Evolutionary conservation across 2,329 filamentous ascomycete species (phyloP), one percentile per base, ranked within the genome.

Genomic region (Dothideomycetidae sp.): DNA sequence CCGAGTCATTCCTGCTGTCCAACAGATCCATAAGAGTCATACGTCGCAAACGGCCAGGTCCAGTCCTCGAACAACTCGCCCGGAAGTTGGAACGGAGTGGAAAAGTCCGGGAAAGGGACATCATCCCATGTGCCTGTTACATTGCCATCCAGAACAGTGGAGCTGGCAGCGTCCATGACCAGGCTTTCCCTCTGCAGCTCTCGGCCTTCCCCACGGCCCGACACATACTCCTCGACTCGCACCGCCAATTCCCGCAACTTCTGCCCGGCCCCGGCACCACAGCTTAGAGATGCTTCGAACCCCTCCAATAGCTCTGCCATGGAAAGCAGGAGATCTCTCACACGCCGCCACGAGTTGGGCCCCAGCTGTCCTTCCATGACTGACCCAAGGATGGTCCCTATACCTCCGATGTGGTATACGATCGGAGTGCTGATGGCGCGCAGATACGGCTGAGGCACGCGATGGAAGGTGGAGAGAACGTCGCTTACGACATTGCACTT

Each of bases 351-450:
- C 2, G 54, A 56, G 19, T 49, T 48, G 42, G 64, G 61, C 17
- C 54, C 59, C 12, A 66, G 44, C 16, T 53, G 54, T 4, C 57
- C 56, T 40, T 63, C 63, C 42, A 68, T 59, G 15, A 64, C 61
- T 3, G 58, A 60, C 11, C 61, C 62, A 11, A 69, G 55, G 34
- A 69, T 65, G 2, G 57, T 55, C 5, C 65, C 66, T 29, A 68
- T 66, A 11, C 63, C 62, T 5, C 56, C 61, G 3, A 69, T 51
- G 44, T 68, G 65, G 44, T 68, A 57, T 5, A 68, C 53, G 39
- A 68, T 49, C 11, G 66, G 66, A 3, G 62, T 60, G 40, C 61
- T 66, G 32, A 68, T 67, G 2, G 62, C 63, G 38, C 57, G 55
- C n/a, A 67, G 48, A 45, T 67, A 68, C 12, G 58, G 54, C 4